Evolutionary conservation across 2,329 filamentous ascomycete species (phyloP).

Genomic region (Curvularia sp.): DNA sequence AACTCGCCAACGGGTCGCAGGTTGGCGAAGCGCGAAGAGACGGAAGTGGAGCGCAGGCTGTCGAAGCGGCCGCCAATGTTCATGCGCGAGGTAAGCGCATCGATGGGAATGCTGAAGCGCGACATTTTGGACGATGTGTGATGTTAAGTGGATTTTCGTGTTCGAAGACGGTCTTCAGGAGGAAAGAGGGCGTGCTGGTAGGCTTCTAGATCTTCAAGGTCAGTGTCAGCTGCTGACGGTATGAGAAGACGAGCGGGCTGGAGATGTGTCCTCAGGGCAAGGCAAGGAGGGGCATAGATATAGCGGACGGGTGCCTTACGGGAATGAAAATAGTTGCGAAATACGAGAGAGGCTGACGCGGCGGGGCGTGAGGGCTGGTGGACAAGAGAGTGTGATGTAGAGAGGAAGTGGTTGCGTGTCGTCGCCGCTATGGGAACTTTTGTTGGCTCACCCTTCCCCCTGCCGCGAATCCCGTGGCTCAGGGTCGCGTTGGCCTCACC

Average conservation of each 20-base stretch:
- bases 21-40: slow-evolving; percentile 87
- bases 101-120: slow-evolving; percentile 90
- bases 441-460: slow-evolving; percentile 22
- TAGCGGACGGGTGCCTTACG: slow-evolving; percentile 41
- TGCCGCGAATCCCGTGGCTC: slow-evolving; percentile 25
- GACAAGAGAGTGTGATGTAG: slow-evolving; percentile 15
- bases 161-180: slow-evolving; percentile 25
- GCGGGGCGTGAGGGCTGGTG: slow-evolving; percentile 22
- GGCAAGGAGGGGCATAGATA: slow-evolving; percentile 15
- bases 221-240: slow-evolving; percentile 35
- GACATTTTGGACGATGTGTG: slow-evolving; percentile 65
- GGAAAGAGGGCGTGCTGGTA: slow-evolving; percentile 36
- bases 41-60: slow-evolving; percentile 77
- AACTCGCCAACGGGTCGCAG: slow-evolving; percentile 91
- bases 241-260: slow-evolving; percentile 11
- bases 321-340: slow-evolving; percentile 21
- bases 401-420: slow-evolving; percentile 16
- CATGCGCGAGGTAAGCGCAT: slow-evolving; percentile 87
- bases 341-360: slow-evolving; percentile 34
- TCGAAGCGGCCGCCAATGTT: slow-evolving; percentile 86
- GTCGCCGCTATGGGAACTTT: slow-evolving; percentile 9
- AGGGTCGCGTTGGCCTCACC: slow-evolving; percentile 17
- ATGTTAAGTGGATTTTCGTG: slow-evolving; percentile 8
- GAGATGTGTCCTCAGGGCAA: slow-evolving; percentile 42
- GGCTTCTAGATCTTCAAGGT: slow-evolving; percentile 39